Evolutionary conservation across 805 yeast species (phyloP).

Genomic region (Kuraishia floccosa): DNA sequence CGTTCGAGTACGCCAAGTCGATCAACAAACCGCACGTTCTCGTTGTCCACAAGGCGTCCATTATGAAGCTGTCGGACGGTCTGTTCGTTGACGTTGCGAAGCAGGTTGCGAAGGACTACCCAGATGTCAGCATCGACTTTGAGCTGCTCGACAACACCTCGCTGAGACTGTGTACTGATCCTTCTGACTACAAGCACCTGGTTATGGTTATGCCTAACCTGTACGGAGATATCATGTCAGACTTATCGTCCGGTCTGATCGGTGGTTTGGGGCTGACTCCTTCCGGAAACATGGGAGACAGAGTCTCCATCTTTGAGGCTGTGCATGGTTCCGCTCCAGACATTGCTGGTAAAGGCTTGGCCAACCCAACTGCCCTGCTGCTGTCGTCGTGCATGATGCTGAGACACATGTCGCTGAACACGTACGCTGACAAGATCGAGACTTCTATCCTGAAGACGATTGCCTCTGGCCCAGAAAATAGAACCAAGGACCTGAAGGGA

Average conservation of each 20-base stretch:
- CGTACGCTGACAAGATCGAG: constrained; percentile 78
- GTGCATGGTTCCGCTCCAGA: constrained; percentile 99
- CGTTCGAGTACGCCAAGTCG: constrained; percentile 90
- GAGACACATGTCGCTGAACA: constrained; percentile 90
- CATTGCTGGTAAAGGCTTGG: constrained; percentile 97
- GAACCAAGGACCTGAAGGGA: constrained; percentile 96
- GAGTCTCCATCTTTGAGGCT: constrained; percentile 96
- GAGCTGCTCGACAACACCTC: constrained; percentile 96
- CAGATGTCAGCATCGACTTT: constrained; percentile 70
- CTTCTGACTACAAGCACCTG: constrained; percentile 72
- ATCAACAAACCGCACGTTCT: constrained; percentile 79
- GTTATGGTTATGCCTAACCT: constrained; percentile 98
- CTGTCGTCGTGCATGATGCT: constrained; percentile 98
- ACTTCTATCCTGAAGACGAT: constrained; percentile 78
- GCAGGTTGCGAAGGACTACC: constrained; percentile 84
- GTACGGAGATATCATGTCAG: constrained; percentile 98
- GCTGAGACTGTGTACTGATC: constrained; percentile 81
- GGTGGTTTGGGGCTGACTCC: constrained; percentile 99
- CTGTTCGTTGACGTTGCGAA: constrained; percentile 86
- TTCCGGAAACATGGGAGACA: constrained; percentile 98
- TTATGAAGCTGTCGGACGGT: constrained; percentile 98
- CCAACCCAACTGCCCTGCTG: constrained; percentile 96
- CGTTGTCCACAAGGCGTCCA: constrained; percentile 97
- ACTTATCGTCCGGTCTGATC: constrained; percentile 92
- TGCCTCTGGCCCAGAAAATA: constrained; percentile 91